These are phyloP conservation scores for Sphaerobolus stellatus DNA, from an alignment of 1,284 basidiomycete species.

Conservation along the genomic window DNA sequence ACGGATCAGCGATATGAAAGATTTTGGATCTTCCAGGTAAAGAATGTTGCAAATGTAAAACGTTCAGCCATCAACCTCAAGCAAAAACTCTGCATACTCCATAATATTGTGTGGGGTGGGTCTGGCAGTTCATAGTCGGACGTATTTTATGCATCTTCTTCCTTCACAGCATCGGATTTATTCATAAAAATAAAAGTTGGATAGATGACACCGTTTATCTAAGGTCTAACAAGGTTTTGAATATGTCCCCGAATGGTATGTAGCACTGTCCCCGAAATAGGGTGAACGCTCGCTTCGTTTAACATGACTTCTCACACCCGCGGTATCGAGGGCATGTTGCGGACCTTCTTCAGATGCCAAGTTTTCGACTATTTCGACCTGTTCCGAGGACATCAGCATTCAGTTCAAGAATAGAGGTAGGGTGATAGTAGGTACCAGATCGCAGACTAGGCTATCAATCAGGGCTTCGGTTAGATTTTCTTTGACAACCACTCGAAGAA, in stretches of 20 bases:
- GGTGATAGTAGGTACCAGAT: constrained; percentile 48
- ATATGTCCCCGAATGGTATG: constrained; percentile 57
- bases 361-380: constrained; percentile 63
- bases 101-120: too few species aligned
- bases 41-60: too few species aligned
- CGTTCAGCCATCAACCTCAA: too few species aligned
- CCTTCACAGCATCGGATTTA: too few species aligned
- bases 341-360: constrained; percentile 47
- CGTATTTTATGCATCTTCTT: too few species aligned
- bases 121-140: too few species aligned
- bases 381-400: not conserved
- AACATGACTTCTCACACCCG: constrained; percentile 33
- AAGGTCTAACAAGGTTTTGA: constrained; percentile 67
- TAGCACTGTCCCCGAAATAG: constrained; percentile 46
- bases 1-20: too few species aligned
- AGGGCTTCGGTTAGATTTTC: constrained; percentile 71
- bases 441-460: constrained; percentile 60
- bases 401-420: not conserved
- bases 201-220: too few species aligned
- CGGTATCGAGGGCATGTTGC: constrained; percentile 48
- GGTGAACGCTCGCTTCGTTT: constrained; percentile 32
- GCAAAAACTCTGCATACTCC: too few species aligned
- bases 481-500: constrained; percentile 83
- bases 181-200: too few species aligned
- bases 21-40: too few species aligned